Evolutionary conservation across 768 basidiomycete species (phyloP).

Genomic region (Rhizopogon sp.): DNA sequence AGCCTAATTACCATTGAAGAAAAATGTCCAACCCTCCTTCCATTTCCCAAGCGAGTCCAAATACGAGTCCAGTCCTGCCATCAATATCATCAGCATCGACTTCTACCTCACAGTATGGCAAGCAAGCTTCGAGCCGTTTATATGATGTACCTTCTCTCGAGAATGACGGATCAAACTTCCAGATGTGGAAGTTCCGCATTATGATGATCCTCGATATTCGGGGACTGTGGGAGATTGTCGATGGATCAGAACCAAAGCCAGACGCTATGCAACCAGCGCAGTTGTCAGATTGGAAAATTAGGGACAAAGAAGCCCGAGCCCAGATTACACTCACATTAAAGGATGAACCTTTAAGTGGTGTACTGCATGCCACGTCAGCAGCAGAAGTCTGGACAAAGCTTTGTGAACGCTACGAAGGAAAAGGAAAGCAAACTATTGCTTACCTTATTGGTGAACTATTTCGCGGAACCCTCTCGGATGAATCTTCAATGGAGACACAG

Average conservation of each 20-base stretch:
- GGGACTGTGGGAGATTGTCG: slow-evolving; percentile 4
- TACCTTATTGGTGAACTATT: slow-evolving; percentile 20
- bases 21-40: too few species aligned
- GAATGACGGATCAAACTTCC: slow-evolving; percentile 11
- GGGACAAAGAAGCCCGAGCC: slow-evolving; percentile 13
- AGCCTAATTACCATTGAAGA: too few species aligned
- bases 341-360: slow-evolving; percentile 16
- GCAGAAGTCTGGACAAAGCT: slow-evolving; percentile 17
- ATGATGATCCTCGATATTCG: slow-evolving; percentile 14
- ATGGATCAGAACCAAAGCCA: not conserved
- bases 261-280: not conserved
- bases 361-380: slow-evolving; percentile 9
- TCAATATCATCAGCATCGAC: too few species aligned
- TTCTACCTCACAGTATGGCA: too few species aligned
- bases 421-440: slow-evolving; percentile 16
- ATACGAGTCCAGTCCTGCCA: too few species aligned
- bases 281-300: not conserved
- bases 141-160: slow-evolving; percentile 8
- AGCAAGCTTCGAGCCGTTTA: not conserved
- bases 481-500: slow-evolving; percentile 11
- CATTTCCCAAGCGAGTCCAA: too few species aligned
- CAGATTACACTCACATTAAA: slow-evolving; percentile 20
- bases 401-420: slow-evolving; percentile 13
- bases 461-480: slow-evolving; percentile 13
- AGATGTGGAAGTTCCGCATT: slow-evolving; percentile 7